Percentiles rank a stretch among this genome's conserved stretches.
Evolutionary conservation across 805 yeast species (phyloP).

Genomic region (Metschnikowia lachancei): DNA sequence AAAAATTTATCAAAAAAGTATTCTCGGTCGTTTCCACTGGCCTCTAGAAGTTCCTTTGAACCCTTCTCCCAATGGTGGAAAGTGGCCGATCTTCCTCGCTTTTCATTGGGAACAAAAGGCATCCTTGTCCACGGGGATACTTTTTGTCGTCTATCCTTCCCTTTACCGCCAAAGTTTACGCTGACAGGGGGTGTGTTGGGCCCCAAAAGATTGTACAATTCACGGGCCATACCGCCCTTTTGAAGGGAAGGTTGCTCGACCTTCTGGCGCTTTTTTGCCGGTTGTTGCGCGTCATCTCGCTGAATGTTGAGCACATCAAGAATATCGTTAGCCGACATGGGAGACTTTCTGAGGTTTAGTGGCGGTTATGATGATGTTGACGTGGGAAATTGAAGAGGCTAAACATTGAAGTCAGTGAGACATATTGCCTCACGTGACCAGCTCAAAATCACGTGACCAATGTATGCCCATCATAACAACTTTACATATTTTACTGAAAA

Average conservation of each 20-base stretch:
- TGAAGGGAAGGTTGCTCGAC: slow-evolving; percentile 18
- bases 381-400: not conserved
- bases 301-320: slow-evolving; percentile 75
- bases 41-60: slow-evolving; percentile 44
- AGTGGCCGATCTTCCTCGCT: slow-evolving; percentile 43
- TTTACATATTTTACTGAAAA: too few species aligned
- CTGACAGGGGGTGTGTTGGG: slow-evolving; percentile 84
- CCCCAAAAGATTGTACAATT: slow-evolving; percentile 82
- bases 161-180: slow-evolving; percentile 31
- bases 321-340: slow-evolving; percentile 50
- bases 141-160: slow-evolving; percentile 62
- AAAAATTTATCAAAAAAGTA: slow-evolving; percentile 76
- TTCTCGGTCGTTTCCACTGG: slow-evolving; percentile 36
- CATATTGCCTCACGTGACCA: not conserved
- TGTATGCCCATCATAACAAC: too few species aligned
- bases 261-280: slow-evolving; percentile 42
- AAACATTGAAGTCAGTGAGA: not conserved
- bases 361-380: not conserved
- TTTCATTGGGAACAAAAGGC: slow-evolving; percentile 51
- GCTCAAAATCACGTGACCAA: not conserved
- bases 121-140: slow-evolving; percentile 82
- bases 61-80: slow-evolving; percentile 90
- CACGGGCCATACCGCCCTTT: slow-evolving; percentile 79
- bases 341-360: not conserved
- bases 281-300: slow-evolving; percentile 41